phyloP scores from a whole-genome alignment of 495 filamentous ascomycete species.

The Xylaria curta region DNA sequence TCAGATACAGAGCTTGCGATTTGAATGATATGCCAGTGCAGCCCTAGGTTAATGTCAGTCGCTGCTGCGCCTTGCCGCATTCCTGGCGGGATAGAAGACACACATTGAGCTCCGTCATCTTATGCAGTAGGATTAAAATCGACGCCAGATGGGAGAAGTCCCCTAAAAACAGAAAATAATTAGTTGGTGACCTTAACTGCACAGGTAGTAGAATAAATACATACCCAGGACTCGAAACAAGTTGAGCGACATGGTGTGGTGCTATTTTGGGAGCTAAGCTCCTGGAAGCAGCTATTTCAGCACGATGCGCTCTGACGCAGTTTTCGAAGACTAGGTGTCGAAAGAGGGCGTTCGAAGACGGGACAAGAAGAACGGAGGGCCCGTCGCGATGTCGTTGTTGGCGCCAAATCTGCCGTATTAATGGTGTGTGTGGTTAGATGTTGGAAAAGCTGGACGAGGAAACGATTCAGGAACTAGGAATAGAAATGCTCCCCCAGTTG shows the following conservation, averaged over 20 bases:
- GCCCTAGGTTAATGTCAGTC: conserved; percentile 66
- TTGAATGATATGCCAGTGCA: conserved; percentile 98
- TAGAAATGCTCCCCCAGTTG: conserved; percentile 16
- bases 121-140: conserved; percentile 91
- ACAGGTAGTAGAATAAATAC: conserved; percentile 30
- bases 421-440: not conserved
- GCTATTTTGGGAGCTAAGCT: conserved; percentile 37
- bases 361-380: not conserved
- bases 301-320: conserved; percentile 27
- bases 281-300: conserved; percentile 26
- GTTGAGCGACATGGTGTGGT: conserved; percentile 69
- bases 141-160: conserved; percentile 96
- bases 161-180: conserved; percentile 52
- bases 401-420: not conserved
- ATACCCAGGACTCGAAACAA: conserved; percentile 85
- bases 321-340: not conserved
- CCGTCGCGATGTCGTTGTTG: not conserved
- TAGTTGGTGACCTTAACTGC: conserved; percentile 12
- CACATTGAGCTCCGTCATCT: conserved; percentile 92
- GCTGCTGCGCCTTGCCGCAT: conserved; percentile 1
- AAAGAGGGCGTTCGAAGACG: not conserved
- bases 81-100: conserved; percentile 31
- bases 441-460: not conserved
- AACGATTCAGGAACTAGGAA: not conserved
- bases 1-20: conserved; percentile 89